Conservation (phyloP, 352 stramenopile species). For the Globisporangium uncinulatum region DNA sequence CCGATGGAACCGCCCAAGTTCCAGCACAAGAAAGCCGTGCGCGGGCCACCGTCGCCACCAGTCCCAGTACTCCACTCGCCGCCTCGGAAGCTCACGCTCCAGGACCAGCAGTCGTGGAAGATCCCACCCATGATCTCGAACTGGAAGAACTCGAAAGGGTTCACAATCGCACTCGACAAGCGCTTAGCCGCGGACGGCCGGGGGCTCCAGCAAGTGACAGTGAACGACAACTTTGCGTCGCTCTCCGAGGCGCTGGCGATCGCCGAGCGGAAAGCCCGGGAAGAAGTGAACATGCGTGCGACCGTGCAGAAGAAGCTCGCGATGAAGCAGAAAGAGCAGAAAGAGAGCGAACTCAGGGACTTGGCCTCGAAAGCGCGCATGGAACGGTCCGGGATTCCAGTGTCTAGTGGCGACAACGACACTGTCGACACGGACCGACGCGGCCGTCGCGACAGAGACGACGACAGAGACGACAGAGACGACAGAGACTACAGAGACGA, state of each 20-base stretch:
- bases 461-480: slow-evolving; percentile 8
- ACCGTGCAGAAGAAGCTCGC: slow-evolving; percentile 84
- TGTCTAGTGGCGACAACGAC: slow-evolving; percentile 24
- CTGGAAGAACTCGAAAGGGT: slow-evolving; percentile 99
- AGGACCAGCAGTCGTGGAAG: slow-evolving; percentile 97
- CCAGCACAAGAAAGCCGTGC: slow-evolving; percentile 97
- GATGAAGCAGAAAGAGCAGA: slow-evolving; percentile 93
- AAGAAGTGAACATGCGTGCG: slow-evolving; percentile 96
- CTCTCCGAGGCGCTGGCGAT: slow-evolving; percentile 97
- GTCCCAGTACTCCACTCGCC: slow-evolving; percentile 93
- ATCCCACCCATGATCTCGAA: slow-evolving; percentile 99
- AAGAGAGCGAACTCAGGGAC: slow-evolving; percentile 95
- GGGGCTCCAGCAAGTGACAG: slow-evolving; percentile 92
- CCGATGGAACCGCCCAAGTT: slow-evolving; percentile 99
- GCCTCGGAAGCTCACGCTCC: slow-evolving; percentile 88
- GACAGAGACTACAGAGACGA: slow-evolving; percentile 10
- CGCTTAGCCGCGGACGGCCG: slow-evolving; percentile 96
- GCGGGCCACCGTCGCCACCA: slow-evolving; percentile 80
- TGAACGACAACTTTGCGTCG: slow-evolving; percentile 99
- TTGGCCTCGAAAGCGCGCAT: slow-evolving; percentile 91
- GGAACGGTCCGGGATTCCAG: slow-evolving; percentile 81
- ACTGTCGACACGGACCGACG: slow-evolving; percentile 21
- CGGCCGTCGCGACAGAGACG: slow-evolving; percentile 6
- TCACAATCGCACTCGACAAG: slow-evolving; percentile 99
- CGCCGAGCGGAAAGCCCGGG: slow-evolving; percentile 94